phyloP scores from a whole-genome alignment of 179 eudicot species.

The Carnegiea gigantea region DNA sequence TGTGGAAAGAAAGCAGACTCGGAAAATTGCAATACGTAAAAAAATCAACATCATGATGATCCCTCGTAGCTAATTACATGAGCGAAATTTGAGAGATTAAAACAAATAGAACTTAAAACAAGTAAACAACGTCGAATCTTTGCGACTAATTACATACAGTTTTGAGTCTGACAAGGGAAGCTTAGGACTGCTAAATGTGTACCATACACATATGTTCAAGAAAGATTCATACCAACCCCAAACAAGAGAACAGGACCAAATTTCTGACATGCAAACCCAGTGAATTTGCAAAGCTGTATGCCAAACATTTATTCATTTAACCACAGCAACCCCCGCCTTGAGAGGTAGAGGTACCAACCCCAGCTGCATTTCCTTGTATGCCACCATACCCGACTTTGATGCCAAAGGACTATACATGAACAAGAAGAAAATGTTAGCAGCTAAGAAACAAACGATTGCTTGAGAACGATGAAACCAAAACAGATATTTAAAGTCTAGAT shows the following conservation, averaged over 20 bases:
- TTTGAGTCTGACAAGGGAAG: neutral
- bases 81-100: neutral
- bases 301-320: neutral
- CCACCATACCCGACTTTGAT: conserved; percentile 38
- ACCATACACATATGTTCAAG: conserved; percentile 19
- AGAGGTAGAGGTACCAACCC: conserved; percentile 30
- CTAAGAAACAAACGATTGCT: neutral
- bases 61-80: neutral
- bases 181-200: conserved; percentile 18
- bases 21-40: neutral
- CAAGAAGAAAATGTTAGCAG: neutral
- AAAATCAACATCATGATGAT: neutral
- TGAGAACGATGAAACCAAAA: neutral
- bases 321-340: conserved; percentile 38
- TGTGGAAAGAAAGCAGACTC: neutral
- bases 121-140: neutral
- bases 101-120: neutral
- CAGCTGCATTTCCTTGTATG: conserved; percentile 34
- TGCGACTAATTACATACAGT: conserved; percentile 27
- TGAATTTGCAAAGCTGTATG: neutral
- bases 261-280: neutral
- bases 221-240: neutral
- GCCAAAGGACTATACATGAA: conserved; percentile 29
- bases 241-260: neutral
- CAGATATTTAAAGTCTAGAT: neutral